These are phyloP conservation scores for Sphaerobolus stellatus DNA, from an alignment of 1,284 basidiomycete genomes.

Conservation along the genomic window DNA sequence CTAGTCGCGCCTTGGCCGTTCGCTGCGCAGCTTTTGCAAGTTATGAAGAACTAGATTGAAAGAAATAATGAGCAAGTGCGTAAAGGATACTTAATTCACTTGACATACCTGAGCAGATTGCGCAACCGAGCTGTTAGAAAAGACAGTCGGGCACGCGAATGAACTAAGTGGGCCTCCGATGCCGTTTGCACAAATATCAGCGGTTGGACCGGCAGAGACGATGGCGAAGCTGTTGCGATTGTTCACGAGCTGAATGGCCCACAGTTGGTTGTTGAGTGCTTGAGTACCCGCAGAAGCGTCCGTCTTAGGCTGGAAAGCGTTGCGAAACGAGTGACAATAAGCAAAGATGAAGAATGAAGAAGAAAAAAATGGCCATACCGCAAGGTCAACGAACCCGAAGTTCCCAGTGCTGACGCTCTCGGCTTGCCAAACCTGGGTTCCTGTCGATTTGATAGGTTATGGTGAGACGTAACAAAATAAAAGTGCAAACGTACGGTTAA, in stretches of 20 bases:
- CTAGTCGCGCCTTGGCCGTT: neutral
- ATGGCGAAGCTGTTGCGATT: neutral
- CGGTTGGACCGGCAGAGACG: neutral
- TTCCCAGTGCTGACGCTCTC: neutral
- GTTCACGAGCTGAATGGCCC: neutral
- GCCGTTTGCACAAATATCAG: neutral
- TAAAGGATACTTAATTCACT: neutral
- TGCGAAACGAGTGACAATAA: neutral
- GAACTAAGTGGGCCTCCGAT: neutral
- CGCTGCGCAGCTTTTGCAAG: neutral
- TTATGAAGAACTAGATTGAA: neutral
- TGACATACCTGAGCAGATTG: neutral
- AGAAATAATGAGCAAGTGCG: neutral
- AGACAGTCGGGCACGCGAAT: neutral
- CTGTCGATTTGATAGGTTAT: neutral
- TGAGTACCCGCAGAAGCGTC: neutral
- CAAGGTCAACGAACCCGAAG: neutral
- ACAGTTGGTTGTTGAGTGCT: neutral
- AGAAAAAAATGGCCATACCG: neutral
- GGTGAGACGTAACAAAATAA: neutral
- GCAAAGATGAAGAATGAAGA: neutral
- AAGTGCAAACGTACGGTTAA: neutral
- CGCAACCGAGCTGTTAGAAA: neutral
- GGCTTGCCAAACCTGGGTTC: neutral
- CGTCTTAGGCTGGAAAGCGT: neutral